Conservation (phyloP, 78 protist species). For the Dictyostelium citrinum region DNA sequence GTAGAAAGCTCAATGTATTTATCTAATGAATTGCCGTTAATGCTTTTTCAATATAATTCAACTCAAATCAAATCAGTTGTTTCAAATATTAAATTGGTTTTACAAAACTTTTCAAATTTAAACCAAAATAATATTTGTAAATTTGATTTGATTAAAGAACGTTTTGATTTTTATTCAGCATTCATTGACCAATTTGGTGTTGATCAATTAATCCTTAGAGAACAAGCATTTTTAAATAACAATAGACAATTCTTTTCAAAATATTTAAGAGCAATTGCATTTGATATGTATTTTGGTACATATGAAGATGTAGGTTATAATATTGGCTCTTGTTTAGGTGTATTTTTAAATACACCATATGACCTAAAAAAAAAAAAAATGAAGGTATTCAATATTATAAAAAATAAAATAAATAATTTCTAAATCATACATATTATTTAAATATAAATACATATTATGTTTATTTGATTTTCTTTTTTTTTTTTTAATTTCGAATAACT, state of each 20-base stretch:
- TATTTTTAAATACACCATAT: neutral
- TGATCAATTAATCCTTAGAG: neutral
- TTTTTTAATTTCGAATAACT: no score
- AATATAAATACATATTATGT: neutral
- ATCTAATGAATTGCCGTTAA: neutral
- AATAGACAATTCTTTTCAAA: neutral
- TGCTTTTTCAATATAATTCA: neutral
- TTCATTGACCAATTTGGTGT: neutral
- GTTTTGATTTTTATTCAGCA: neutral
- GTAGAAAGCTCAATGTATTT: neutral
- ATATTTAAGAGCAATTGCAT: neutral
- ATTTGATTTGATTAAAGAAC: neutral
- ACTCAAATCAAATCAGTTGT: neutral
- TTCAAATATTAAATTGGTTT: neutral
- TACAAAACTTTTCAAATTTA: neutral
- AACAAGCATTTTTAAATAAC: neutral
- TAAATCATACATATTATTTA: no score
- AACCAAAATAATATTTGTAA: neutral
- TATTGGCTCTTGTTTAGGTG: neutral
- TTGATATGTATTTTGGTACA: neutral
- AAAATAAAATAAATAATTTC: neutral
- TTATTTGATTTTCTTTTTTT: no score
- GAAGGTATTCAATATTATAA: no score
- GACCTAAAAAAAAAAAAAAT: neutral
- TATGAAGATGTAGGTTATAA: constrained; percentile 10